Evolutionary conservation across 2,329 filamentous ascomycete species (phyloP).

Genomic region (Cladosporium oxysporum): DNA sequence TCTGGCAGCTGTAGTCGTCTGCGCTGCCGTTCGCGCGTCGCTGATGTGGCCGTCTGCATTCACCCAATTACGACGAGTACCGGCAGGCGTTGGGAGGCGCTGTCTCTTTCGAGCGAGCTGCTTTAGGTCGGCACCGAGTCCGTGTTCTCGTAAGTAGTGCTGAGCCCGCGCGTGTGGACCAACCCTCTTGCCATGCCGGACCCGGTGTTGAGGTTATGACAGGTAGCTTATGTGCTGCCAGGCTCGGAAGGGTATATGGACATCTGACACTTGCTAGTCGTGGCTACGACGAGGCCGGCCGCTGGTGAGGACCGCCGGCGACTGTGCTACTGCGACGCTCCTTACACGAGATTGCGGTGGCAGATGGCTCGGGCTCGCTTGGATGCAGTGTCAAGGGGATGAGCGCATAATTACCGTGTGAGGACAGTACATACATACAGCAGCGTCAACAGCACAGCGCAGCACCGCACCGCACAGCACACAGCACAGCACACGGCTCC

Average conservation of each 20-base stretch:
- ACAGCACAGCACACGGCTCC: no score
- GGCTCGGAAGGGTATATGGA: neutral
- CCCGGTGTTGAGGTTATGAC: constrained; percentile 18
- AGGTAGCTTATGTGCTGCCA: constrained; percentile 17
- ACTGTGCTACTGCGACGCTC: neutral
- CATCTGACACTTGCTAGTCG: neutral
- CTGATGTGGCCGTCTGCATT: constrained; percentile 1
- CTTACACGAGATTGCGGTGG: constrained; percentile 5
- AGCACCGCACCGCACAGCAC: neutral
- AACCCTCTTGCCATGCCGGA: constrained; percentile 8
- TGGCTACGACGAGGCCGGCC: neutral
- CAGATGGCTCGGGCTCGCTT: constrained; percentile 14
- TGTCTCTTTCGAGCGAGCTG: constrained; percentile 13
- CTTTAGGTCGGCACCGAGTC: constrained; percentile 18
- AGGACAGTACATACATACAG: neutral
- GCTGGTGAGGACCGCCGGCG: neutral
- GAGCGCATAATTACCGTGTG: constrained; percentile 1
- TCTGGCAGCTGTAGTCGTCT: constrained; percentile 4
- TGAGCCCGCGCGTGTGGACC: constrained; percentile 8
- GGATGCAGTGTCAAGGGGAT: constrained; percentile 18
- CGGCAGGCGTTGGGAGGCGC: constrained; percentile 2
- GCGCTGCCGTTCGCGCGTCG: neutral
- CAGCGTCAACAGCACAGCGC: neutral
- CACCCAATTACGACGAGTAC: constrained; percentile 6
- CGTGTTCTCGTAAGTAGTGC: constrained; percentile 5